These are phyloP conservation scores for Phytophthora podocarpi DNA, from an alignment of 352 stramenopile species.

Conservation along the genomic window DNA sequence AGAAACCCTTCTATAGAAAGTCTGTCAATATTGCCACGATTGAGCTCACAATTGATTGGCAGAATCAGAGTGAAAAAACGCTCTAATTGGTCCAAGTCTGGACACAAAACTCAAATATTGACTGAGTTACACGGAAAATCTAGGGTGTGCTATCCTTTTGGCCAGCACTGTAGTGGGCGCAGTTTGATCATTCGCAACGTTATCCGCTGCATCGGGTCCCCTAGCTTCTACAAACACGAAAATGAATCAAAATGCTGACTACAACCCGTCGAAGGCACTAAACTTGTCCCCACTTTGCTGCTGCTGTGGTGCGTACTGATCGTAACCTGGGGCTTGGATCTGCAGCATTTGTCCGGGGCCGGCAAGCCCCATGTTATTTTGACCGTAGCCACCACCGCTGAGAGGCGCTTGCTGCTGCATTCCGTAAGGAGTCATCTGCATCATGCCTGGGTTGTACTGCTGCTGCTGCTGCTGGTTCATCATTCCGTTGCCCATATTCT, in stretches of 20 bases:
- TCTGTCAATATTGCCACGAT: too few species aligned
- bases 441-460: conserved; percentile 62
- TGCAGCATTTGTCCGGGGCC: conserved; percentile 72
- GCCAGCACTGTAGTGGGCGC: not conserved
- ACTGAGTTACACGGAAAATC: too few species aligned
- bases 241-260: conserved; percentile 27
- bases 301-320: conserved; percentile 57
- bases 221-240: conserved; percentile 45
- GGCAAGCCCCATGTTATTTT: conserved; percentile 48
- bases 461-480: conserved; percentile 45
- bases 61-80: too few species aligned
- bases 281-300: conserved; percentile 70
- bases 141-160: too few species aligned
- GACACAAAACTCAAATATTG: too few species aligned
- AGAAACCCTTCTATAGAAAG: too few species aligned
- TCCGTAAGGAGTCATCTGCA: conserved; percentile 83
- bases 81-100: too few species aligned
- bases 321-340: conserved; percentile 64
- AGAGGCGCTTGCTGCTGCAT: conserved; percentile 61
- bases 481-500: conserved; percentile 43
- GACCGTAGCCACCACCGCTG: conserved; percentile 43
- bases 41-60: too few species aligned
- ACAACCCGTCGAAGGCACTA: conserved; percentile 83
- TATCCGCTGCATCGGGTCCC: conserved; percentile 9
- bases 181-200: conserved; percentile 18